phyloP scores from a whole-genome alignment of 2,329 filamentous ascomycete species.

The Aspergillus sp. region DNA sequence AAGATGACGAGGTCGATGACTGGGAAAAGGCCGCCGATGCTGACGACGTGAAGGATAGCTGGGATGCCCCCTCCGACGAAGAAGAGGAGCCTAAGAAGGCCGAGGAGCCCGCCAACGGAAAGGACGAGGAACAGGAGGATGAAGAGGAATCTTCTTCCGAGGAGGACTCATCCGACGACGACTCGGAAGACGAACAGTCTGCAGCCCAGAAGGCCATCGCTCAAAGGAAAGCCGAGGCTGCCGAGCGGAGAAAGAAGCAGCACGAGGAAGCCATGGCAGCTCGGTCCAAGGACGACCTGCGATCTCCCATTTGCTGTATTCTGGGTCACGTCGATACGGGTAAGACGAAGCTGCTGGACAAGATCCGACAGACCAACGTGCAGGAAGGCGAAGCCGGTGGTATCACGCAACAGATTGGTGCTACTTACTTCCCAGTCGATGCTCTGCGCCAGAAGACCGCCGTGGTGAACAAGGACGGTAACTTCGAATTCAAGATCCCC shows the following conservation, averaged over 20 bases:
- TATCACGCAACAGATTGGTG: slow-evolving; percentile 99
- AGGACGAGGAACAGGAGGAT: slow-evolving; percentile 22
- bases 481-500: slow-evolving; percentile 95
- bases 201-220: slow-evolving; percentile 71
- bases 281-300: slow-evolving; percentile 88
- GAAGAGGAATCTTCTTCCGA: slow-evolving; percentile 10
- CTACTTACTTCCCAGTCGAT: slow-evolving; percentile 96
- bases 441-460: slow-evolving; percentile 88
- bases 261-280: slow-evolving; percentile 90
- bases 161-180: slow-evolving; percentile 30
- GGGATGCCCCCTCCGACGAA: slow-evolving; percentile 66
- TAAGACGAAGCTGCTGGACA: slow-evolving; percentile 99
- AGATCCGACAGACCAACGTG: slow-evolving; percentile 97
- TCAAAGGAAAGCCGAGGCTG: slow-evolving; percentile 82
- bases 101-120: slow-evolving; percentile 5
- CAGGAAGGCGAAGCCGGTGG: slow-evolving; percentile 98
- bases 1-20: slow-evolving; percentile 65
- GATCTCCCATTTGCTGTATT: slow-evolving; percentile 99
- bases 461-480: slow-evolving; percentile 86
- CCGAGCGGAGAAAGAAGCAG: slow-evolving; percentile 82
- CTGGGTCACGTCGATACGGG: slow-evolving; percentile 99
- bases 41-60: slow-evolving; percentile 85
- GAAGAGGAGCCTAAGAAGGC: slow-evolving; percentile 64
- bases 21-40: slow-evolving; percentile 82
- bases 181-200: slow-evolving; percentile 65